Conservation (phyloP, 208 protist species). For the Leishmania guyanensis region DNA sequence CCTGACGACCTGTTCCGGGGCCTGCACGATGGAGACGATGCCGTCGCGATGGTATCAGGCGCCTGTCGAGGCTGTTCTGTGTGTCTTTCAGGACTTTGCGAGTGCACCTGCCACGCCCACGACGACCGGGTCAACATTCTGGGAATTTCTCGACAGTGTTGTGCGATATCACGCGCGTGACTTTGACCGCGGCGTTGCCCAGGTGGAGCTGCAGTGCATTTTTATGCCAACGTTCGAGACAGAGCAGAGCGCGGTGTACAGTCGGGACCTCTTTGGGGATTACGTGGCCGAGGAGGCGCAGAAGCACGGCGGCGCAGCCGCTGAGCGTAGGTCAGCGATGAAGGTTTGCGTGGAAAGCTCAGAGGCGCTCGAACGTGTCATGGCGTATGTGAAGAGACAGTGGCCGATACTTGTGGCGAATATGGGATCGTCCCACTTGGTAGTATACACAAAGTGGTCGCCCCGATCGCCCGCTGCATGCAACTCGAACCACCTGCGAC, state of each 20-base stretch:
- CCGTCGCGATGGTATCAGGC: neutral
- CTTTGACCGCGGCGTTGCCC: slow-evolving; percentile 12
- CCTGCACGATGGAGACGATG: neutral
- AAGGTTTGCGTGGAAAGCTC: slow-evolving; percentile 3
- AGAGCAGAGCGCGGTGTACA: neutral
- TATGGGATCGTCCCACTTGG: slow-evolving; percentile 4
- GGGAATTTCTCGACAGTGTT: slow-evolving; percentile 23
- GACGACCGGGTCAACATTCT: slow-evolving; percentile 26
- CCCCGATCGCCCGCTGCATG: too few species aligned
- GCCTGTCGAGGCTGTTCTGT: slow-evolving; percentile 1
- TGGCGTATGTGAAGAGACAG: slow-evolving; percentile 8
- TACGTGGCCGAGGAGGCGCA: neutral
- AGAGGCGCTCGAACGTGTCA: neutral
- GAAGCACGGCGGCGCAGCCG: neutral
- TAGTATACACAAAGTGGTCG: slow-evolving; percentile 12
- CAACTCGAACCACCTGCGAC: neutral
- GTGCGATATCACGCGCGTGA: slow-evolving; percentile 17
- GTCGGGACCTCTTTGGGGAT: slow-evolving; percentile 21
- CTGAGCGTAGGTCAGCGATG: neutral
- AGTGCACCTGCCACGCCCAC: neutral
- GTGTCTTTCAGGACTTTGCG: slow-evolving; percentile 11
- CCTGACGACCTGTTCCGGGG: slow-evolving; percentile 6
- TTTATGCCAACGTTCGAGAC: slow-evolving; percentile 22
- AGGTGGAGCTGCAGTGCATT: slow-evolving; percentile 28
- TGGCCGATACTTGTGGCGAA: slow-evolving; percentile 5